Base-by-base conservation (phyloP, 225 moss, liverwort and hornwort genomes). In the Sphagnum contortum region DNA sequence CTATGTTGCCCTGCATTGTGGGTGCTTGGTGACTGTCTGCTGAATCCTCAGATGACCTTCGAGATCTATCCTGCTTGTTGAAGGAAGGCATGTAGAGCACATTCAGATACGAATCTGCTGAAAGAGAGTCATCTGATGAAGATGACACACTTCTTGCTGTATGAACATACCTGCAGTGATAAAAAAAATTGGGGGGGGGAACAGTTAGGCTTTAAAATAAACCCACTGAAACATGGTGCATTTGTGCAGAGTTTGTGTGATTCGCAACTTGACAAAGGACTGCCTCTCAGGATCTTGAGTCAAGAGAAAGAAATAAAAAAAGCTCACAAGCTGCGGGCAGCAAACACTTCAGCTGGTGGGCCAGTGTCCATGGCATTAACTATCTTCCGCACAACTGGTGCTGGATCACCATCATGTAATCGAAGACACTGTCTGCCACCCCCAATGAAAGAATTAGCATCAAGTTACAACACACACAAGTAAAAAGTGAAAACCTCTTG, bases 61-160 rank as follows among this genome's bases (percentile, higher is more conserved):
- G 85, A 68, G 87, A 86, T 66, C 91, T 81, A 69, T 94, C 91
- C 63, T 81, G 72, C 83, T 88, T 98, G 67, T 75, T 85, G 63
- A 89, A 91, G 45, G 88, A 82, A 60, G 98, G 93, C 69, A 93
- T 81, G 66, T 91, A 87, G 45, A 98, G 79, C 63, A 93, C 83
- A 64, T 89, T 91, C 56, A 98, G 64, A 72, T 98, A 98, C 10
- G 98, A 87, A 79, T 91, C 98, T 74, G 98, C 93, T 74, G 98
- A 98, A 14, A 98, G 85, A 8, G 98, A 93, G 70, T 98, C 98
- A 71, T 98, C 98, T 52, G 89, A 82, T 50, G 91, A 87, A 51
- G 90, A 85, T 64, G 80, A 85, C 58, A 90, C 88, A 71, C 79
- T 93, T 66, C 82, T 83, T 74, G 88, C 83, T 91, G 86, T 89